Base-by-base conservation (phyloP, 2,329 filamentous ascomycete species). In the Trichophyton schoenleinii region DNA sequence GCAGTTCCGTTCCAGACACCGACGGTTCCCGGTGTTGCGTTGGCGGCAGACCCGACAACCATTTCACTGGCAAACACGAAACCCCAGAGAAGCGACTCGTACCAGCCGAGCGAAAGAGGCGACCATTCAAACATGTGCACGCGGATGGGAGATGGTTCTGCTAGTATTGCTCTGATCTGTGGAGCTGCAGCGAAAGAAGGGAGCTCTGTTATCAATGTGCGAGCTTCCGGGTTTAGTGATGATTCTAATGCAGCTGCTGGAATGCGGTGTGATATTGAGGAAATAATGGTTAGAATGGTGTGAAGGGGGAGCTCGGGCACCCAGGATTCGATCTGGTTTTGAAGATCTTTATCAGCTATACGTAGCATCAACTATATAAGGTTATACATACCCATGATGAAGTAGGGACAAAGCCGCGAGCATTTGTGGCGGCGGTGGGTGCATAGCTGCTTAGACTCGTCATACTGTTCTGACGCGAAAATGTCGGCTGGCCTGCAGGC, bases 91-190 rank as follows among this genome's bases (percentile, higher is more conserved):
- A 97, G 79, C 3, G 89, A 92, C 73, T 96, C 90, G 72, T 97
- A 96, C 94, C 94, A 97, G 57, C 91, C 92, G 58, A 97, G 80
- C 0, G 89, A 88, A 38, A 96, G 79, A 0, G 89, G 86, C 2
- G 91, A 92, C 92, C 92, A 97, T 75, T 96, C 90, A 69, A 97
- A 97, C 13, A 89, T 87, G 70, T 96, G 91, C 15, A 94, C 87
- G 36, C 88, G 83, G 59, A 89, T 81, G 0, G 87, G 80, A 1
- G 85, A 85, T 0, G 88, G 83, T 53, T 96, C 90, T 0, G 73
- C 70, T n/a, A 78, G 70, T 42, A 96, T 83, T 7, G 84, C 86
- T 8, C 84, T 81, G 49, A 95, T 77, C 58, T 83, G 80, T 0
- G 87, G 76, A 48, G 78, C 75, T n/a, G 74, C 72, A 11, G 70